phyloP scores from a whole-genome alignment of 2,329 filamentous ascomycete genomes.

The Exophiala alcalophila region DNA sequence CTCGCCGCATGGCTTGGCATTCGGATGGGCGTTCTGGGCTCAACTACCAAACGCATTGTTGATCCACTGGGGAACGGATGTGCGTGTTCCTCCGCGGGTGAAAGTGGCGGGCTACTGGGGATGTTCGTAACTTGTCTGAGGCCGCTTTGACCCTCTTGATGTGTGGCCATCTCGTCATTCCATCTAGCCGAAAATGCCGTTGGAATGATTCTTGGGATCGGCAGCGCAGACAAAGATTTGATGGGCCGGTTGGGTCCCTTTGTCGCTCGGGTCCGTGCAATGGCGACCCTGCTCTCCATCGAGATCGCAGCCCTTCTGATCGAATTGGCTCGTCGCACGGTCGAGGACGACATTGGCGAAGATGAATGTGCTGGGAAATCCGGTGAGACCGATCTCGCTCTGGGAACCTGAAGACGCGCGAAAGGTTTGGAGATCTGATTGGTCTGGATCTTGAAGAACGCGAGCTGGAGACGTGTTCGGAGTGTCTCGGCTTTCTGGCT shows the following conservation, averaged over 20 bases:
- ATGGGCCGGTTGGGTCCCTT: conserved; percentile 20
- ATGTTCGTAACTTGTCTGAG: conserved; percentile 1
- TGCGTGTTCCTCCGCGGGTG: background rate
- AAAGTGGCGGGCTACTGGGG: conserved; percentile 24
- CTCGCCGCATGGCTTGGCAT: conserved; percentile 17
- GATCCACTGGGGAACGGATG: background rate
- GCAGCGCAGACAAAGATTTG: conserved; percentile 14
- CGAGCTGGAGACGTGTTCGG: conserved; percentile 30
- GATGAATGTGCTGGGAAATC: conserved; percentile 10
- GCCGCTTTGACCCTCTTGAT: conserved; percentile 1
- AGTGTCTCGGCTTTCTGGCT: conserved; percentile 28
- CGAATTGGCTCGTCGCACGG: conserved; percentile 7
- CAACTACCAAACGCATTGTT: background rate
- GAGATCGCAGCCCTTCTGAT: background rate
- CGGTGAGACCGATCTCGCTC: conserved; percentile 13
- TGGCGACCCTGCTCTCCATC: conserved; percentile 24
- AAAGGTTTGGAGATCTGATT: conserved; percentile 30
- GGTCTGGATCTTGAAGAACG: conserved; percentile 31
- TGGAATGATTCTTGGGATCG: conserved; percentile 23
- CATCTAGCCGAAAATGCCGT: conserved; percentile 26
- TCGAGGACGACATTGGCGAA: conserved; percentile 21
- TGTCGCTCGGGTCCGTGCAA: conserved; percentile 26
- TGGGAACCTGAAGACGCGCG: conserved; percentile 23
- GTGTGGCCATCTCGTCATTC: conserved; percentile 4
- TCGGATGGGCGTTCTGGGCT: conserved; percentile 22